A percentile compares a stretch with the other conserved stretches of the same genome.
Evolutionary conservation across 2,329 filamentous ascomycete genomes (phyloP).

Genomic region (Blastomyces silverae): DNA sequence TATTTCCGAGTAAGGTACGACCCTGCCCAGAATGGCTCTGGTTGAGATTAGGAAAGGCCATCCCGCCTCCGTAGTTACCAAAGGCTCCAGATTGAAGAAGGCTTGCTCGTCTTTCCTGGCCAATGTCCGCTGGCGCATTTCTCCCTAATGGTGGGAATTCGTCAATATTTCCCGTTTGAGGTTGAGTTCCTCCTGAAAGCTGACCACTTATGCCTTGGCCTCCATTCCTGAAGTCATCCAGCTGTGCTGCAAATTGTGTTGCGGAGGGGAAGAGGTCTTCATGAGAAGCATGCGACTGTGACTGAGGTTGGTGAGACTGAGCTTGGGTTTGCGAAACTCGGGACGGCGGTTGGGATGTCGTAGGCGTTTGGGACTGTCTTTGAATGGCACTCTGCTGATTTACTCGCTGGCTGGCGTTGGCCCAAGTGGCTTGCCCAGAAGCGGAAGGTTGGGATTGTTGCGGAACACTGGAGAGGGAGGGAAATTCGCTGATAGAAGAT

Average conservation of each 20-base stretch:
- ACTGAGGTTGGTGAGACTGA: slow-evolving; percentile 38
- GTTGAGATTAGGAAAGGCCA: slow-evolving; percentile 39
- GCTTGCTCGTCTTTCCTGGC: slow-evolving; percentile 19
- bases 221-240: slow-evolving; percentile 53
- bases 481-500: slow-evolving; percentile 51
- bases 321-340: slow-evolving; percentile 39
- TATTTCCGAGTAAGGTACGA: slow-evolving; percentile 29
- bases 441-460: slow-evolving; percentile 49
- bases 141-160: slow-evolving; percentile 56
- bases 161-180: slow-evolving; percentile 52
- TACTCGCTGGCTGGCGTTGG: slow-evolving; percentile 50
- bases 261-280: slow-evolving; percentile 44
- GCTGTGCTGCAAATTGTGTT: slow-evolving; percentile 46
- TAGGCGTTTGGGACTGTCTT: slow-evolving; percentile 44
- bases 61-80: slow-evolving; percentile 36
- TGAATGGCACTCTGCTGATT: slow-evolving; percentile 50
- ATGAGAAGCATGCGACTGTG: slow-evolving; percentile 43
- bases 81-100: slow-evolving; percentile 41
- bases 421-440: slow-evolving; percentile 50
- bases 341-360: slow-evolving; percentile 37
- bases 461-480: slow-evolving; percentile 51
- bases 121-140: slow-evolving; percentile 27
- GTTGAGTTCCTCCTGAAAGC: slow-evolving; percentile 45
- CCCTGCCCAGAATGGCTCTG: slow-evolving; percentile 36
- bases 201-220: slow-evolving; percentile 50